Evolutionary conservation across 1,284 basidiomycete genomes (phyloP), one percentile per base, ranked within the genome.

Genomic region (Rugosomyces carneus): DNA sequence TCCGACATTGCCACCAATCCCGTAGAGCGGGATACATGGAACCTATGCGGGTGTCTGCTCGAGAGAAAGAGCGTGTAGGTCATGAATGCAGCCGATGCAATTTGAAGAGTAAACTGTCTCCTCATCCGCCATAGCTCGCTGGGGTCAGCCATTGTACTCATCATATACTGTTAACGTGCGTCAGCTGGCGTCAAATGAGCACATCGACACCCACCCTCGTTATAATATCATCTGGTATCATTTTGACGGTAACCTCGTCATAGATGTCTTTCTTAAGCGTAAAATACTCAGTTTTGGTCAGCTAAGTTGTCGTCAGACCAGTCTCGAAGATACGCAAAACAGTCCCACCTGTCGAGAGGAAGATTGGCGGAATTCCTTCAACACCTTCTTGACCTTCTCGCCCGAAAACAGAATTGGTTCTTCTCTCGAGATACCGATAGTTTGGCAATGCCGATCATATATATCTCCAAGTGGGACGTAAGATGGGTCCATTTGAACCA

Each of bases 111-210:
- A 65, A 99, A 97, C 65, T 97, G 93, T 71, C 97, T 99, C 53
- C 96, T 83, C 81, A 98, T 92, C 51, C 91, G 79, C 94, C 95
- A 99, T 4, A 99, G 75, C 56, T 96, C 93, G 49, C 81, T 81
- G 1, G 95, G 84, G 3, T 78, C 79, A 21, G 76, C 71, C 90
- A 97, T 96, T 19, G 86, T 87, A 40, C 80, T 80, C 37, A 84
- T 76, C 84, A 99, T 90, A 63, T 93, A 99, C 89, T 96, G n/a
- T 31, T 40, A 59, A 11, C 41, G 10, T 44, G 54, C 38, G 16
- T 53, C 32, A 45, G 49, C 32, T 34, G 45, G 45, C 11, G 29
- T 36, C 26, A 13, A 27, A 41, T 41, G 20, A 37, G 39, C 29
- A 37, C 16, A 15, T 3, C 5, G 1, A 6, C 2, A 4, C 70